Evolutionary conservation across 257 asterid species (phyloP).

Genomic region (Lavandula angustifolia): DNA sequence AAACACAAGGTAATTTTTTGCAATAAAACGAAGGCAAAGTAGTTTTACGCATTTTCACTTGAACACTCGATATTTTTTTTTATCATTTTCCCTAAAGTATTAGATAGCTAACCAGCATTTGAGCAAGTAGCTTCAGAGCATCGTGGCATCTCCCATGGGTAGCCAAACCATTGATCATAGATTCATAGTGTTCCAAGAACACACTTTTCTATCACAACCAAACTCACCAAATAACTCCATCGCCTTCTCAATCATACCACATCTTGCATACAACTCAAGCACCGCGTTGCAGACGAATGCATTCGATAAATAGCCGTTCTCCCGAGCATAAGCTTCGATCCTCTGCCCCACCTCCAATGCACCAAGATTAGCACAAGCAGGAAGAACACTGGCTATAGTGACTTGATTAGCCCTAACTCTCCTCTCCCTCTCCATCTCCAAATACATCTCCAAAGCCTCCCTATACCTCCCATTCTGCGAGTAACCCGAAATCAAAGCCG

Average conservation of each 20-base stretch:
- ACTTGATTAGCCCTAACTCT: conserved; percentile 71
- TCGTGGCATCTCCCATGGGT: conserved; percentile 66
- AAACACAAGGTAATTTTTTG: no score
- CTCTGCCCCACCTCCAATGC: conserved; percentile 77
- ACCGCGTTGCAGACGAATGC: conserved; percentile 66
- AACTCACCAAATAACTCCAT: conserved; percentile 63
- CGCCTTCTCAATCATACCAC: conserved; percentile 75
- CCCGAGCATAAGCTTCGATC: conserved; percentile 73
- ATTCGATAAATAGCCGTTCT: conserved; percentile 54
- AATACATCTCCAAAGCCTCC: conserved; percentile 61
- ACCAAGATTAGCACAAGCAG: conserved; percentile 87
- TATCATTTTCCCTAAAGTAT: no score
- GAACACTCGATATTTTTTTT: no score
- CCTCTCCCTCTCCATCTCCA: conserved; percentile 64
- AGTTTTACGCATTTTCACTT: no score
- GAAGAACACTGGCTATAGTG: conserved; percentile 85
- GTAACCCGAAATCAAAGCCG: conserved; percentile 72
- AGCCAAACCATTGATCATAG: conserved; percentile 90
- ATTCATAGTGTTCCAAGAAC: conserved; percentile 80
- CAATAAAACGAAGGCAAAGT: no score
- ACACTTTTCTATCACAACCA: conserved; percentile 58
- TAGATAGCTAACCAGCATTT: conserved; percentile 55
- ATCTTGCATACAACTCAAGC: conserved; percentile 69
- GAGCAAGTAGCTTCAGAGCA: conserved; percentile 59
- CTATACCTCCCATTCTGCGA: conserved; percentile 70